Conservation (phyloP, 176 grass and related monocot genomes). For the Cenchrus americanus region DNA sequence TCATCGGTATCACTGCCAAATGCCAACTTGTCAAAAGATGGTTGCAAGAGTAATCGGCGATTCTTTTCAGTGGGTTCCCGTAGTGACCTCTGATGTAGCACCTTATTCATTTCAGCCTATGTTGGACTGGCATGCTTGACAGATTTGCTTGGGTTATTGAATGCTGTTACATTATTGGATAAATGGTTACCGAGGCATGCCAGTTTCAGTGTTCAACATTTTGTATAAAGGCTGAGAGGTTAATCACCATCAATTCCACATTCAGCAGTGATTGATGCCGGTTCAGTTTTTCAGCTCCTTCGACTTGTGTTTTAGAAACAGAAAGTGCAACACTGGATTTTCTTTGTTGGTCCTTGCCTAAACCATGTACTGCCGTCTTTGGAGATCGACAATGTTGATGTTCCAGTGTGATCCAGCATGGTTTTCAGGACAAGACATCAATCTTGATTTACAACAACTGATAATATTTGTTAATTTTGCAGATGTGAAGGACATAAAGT, state of each 20-base stretch:
- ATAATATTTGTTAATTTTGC: constrained; percentile 50
- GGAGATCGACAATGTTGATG: constrained; percentile 58
- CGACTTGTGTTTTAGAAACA: constrained; percentile 52
- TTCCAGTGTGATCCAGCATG: constrained; percentile 45
- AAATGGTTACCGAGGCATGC: constrained; percentile 35
- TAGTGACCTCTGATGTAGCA: constrained; percentile 65
- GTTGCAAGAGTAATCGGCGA: constrained; percentile 32
- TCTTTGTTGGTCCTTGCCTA: constrained; percentile 46
- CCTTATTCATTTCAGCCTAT: constrained; percentile 64
- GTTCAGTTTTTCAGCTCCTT: constrained; percentile 88
- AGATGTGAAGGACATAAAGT: constrained; percentile 99
- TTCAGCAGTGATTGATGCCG: constrained; percentile 57
- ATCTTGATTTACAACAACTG: constrained; percentile 28
- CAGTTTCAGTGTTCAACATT: constrained; percentile 35
- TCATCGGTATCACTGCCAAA: constrained; percentile 77
- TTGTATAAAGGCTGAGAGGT: constrained; percentile 48
- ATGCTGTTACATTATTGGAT: constrained; percentile 41
- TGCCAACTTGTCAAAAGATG: constrained; percentile 53
- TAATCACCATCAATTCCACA: constrained; percentile 86
- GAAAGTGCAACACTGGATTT: constrained; percentile 32
- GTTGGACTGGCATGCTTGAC: constrained; percentile 49
- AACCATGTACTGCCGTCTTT: constrained; percentile 51
- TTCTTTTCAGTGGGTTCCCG: constrained; percentile 32
- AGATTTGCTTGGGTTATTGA: constrained; percentile 36
- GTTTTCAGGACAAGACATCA: constrained; percentile 33